Base-by-base conservation (phyloP, 2,329 filamentous ascomycete species). In the Colletotrichum phormii region DNA sequence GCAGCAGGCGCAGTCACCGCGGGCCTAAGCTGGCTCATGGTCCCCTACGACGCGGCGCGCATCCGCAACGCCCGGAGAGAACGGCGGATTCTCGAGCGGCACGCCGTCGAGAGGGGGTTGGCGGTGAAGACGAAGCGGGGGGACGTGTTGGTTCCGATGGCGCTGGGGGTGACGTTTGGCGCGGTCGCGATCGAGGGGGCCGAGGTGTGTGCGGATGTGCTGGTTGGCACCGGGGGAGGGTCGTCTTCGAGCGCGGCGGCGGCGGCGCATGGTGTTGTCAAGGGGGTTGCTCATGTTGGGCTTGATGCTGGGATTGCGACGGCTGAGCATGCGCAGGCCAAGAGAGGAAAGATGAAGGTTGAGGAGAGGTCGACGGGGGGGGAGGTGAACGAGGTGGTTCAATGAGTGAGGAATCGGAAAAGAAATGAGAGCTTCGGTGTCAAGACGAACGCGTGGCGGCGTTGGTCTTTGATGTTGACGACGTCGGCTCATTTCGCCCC, bases 11-110 rank as follows among this genome's bases (percentile, higher is more conserved):
- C 84, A 2, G 82, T 79, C 1, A 75, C 84, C 59, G 79, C 82
- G 9, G 66, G 60, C 18, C 60, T 64, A 18, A 64, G 59, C 22
- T 64, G 60, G 66, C 46, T 54, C 35, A 26, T 60, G 60, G 31
- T 51, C 8, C 42, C 59, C 12, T 64, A 64, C 54, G 54, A 72
- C 4, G 82, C 82, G 3, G 83, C 83, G 0, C 78, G 81, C 0
- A 81, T 85, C 4, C 82, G 83, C 64, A 85, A 85, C 74, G 83
- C 83, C 1, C 78, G 83, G 1, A 84, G 82, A 73, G 84, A 85
- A 68, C 78, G 83, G 5, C 81, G 82, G 24, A 84, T 85, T 0
- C 83, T 85, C 64, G 82, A 84, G 66, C 77, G 75, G 5, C 81
- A 84, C 26, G 60, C 54, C 22, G 18, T 64, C 18, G 49, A 49